These are phyloP conservation scores for Candida pini DNA, from an alignment of 805 yeast species.

Conservation along the genomic window DNA sequence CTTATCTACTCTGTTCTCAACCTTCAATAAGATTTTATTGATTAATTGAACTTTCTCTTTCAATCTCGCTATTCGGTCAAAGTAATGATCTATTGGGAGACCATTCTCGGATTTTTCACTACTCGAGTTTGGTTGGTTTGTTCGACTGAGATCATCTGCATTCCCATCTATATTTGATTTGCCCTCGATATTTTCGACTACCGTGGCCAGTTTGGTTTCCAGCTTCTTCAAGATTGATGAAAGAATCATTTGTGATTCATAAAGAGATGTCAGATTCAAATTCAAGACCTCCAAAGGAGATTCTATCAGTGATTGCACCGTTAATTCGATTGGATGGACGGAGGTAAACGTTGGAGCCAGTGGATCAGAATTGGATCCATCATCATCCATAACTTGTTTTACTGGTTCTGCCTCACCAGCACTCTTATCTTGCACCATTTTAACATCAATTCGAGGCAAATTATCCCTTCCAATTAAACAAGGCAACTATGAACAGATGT, in stretches of 20 bases:
- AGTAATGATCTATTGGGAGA: conserved; percentile 15
- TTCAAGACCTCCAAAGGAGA: conserved; percentile 48
- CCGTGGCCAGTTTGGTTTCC: conserved; percentile 26
- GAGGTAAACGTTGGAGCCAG: conserved; percentile 20
- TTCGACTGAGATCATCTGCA: conserved; percentile 12
- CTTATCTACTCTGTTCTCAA: conserved; percentile 32
- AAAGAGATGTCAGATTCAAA: conserved; percentile 44
- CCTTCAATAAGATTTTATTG: conserved; percentile 27
- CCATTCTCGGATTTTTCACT: no score
- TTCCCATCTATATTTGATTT: conserved; percentile 8
- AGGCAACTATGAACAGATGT: no score
- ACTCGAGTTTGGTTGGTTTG: no score
- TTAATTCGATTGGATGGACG: conserved; percentile 54
- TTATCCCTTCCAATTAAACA: no score
- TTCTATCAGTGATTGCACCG: conserved; percentile 51
- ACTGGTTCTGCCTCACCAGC: no score
- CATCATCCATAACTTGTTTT: not conserved
- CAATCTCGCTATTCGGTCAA: conserved; percentile 20
- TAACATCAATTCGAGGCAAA: no score
- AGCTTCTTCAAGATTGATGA: conserved; percentile 41
- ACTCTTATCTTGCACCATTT: no score
- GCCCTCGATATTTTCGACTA: not conserved
- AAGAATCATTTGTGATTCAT: conserved; percentile 52
- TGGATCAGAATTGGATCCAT: not conserved
- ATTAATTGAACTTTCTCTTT: conserved; percentile 21